A percentile compares a stretch with the other conserved stretches of the same genome.
phyloP scores from a whole-genome alignment of 345 rosid species.

The Euphorbia peplus region DNA sequence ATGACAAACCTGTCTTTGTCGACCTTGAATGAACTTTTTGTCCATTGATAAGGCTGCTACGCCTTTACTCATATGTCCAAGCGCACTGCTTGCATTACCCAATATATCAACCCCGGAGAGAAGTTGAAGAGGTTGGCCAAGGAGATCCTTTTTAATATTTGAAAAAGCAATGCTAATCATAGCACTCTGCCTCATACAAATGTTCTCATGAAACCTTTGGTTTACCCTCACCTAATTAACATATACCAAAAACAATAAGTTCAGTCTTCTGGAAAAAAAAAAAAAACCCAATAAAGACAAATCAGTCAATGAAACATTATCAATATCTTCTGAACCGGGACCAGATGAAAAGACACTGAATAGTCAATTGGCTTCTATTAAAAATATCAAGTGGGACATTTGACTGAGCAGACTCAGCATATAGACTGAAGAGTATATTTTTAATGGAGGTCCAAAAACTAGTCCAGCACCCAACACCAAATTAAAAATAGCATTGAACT shows the following conservation, averaged over 20 bases:
- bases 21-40: constrained; percentile 89
- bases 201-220: constrained; percentile 72
- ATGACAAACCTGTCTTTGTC: constrained; percentile 79
- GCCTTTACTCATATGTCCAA: constrained; percentile 99
- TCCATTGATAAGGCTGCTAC: constrained; percentile 98
- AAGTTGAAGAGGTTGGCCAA: constrained; percentile 94
- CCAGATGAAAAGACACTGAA: not conserved
- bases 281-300: constrained; percentile 13
- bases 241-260: constrained; percentile 8
- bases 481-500: not conserved
- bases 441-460: not conserved
- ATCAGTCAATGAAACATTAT: not conserved
- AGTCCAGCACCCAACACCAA: not conserved
- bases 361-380: not conserved
- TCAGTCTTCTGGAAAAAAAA: constrained; percentile 11
- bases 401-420: not conserved
- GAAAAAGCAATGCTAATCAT: constrained; percentile 75
- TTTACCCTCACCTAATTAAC: constrained; percentile 74
- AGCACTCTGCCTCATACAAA: constrained; percentile 92
- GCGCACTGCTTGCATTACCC: constrained; percentile 99
- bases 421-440: not conserved
- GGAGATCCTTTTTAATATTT: constrained; percentile 83
- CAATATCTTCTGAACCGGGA: constrained; percentile 2
- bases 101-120: constrained; percentile 95
- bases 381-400: not conserved